Percentiles rank a stretch among this genome's conserved stretches.
Evolutionary conservation across 805 yeast species (phyloP).

Genomic region (Candida nemodendra): DNA sequence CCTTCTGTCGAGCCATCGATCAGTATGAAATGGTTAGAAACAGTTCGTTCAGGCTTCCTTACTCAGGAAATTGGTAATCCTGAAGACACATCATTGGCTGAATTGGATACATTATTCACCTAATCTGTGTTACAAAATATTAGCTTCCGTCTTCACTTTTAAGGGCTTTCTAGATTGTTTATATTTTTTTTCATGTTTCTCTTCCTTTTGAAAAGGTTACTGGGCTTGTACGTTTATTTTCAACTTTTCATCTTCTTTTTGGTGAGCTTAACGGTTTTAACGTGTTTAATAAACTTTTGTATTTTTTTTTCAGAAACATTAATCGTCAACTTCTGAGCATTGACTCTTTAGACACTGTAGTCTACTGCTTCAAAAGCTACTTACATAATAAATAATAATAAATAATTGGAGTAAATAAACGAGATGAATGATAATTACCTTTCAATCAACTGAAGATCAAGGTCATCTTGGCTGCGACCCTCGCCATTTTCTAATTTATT

Average conservation of each 20-base stretch:
- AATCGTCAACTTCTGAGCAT: no score
- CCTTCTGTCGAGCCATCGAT: constrained; percentile 36
- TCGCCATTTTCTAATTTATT: constrained; percentile 19
- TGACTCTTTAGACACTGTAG: no score
- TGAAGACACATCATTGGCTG: constrained; percentile 73
- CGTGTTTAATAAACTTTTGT: constrained; percentile 13
- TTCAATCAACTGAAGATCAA: constrained; percentile 9
- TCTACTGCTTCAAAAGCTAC: no score
- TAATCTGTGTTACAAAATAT: background rate
- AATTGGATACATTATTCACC: constrained; percentile 52
- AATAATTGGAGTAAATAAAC: background rate
- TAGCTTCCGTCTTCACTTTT: constrained; percentile 3
- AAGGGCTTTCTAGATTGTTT: constrained; percentile 8
- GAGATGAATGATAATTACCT: background rate
- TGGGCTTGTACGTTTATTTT: constrained; percentile 16
- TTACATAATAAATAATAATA: no score
- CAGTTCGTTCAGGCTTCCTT: constrained; percentile 73
- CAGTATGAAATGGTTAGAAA: constrained; percentile 67
- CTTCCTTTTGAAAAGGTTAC: constrained; percentile 10
- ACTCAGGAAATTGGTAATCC: constrained; percentile 78
- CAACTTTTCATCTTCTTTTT: constrained; percentile 6
- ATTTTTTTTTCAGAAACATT: no score
- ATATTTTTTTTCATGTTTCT: constrained; percentile 1
- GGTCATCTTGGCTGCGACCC: constrained; percentile 16
- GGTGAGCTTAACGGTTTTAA: constrained; percentile 15